Percentiles rank a stretch among this genome's conserved stretches.
Evolutionary conservation across 2,329 filamentous ascomycete species (phyloP).

Genomic region (Eurotiales sp.): DNA sequence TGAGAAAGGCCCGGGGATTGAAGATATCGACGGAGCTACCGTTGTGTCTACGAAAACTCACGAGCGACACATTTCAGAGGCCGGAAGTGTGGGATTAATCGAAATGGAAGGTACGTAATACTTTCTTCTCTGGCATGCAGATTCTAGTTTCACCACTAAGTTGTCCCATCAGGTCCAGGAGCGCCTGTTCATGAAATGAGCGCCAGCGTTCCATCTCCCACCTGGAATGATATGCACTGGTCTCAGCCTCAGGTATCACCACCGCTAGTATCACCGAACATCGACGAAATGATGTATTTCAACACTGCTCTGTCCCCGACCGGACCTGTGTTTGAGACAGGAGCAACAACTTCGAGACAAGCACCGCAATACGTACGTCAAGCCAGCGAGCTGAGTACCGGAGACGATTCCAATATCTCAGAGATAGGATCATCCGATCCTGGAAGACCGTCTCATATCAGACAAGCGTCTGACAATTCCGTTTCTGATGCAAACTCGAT

Average conservation of each 20-base stretch:
- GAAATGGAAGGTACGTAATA: slow-evolving; percentile 12
- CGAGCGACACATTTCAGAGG: slow-evolving; percentile 10
- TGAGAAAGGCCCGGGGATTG: not conserved
- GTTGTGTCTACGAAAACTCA: slow-evolving; percentile 7
- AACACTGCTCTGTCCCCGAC: not conserved
- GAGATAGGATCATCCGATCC: slow-evolving; percentile 9
- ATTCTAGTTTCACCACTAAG: too few species aligned
- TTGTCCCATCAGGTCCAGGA: not conserved
- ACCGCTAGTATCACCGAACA: slow-evolving; percentile 9
- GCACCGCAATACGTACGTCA: not conserved
- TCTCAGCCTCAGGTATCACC: slow-evolving; percentile 9
- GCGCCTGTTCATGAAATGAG: slow-evolving; percentile 8
- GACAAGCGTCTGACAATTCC: slow-evolving; percentile 9
- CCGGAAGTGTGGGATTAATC: slow-evolving; percentile 8
- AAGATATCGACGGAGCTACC: slow-evolving; percentile 9
- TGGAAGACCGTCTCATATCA: not conserved
- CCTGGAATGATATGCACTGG: slow-evolving; percentile 8
- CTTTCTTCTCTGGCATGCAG: too few species aligned
- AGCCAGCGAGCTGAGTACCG: slow-evolving; percentile 3
- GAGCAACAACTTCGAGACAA: not conserved
- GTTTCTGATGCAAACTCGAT: slow-evolving; percentile 6
- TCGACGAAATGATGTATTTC: slow-evolving; percentile 10
- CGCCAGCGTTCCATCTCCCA: not conserved
- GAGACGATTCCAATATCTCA: slow-evolving; percentile 7
- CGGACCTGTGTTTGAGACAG: not conserved